These are phyloP conservation scores for Aphanoascus verrucosus DNA, from an alignment of 2,329 filamentous ascomycete genomes.

Conservation along the genomic window DNA sequence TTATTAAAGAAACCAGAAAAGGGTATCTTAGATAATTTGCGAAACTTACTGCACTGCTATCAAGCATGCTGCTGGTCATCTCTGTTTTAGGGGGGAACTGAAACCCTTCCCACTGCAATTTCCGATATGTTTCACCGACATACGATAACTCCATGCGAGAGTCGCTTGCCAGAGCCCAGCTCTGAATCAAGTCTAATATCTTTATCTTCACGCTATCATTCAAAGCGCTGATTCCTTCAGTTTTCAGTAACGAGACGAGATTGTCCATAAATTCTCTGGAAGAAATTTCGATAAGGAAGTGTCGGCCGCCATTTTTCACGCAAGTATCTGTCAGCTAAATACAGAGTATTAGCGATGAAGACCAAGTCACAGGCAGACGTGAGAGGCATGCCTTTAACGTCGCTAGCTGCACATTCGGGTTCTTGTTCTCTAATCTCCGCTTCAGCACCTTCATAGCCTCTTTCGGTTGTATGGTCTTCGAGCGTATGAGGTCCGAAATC, in stretches of 20 bases:
- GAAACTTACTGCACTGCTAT: constrained; percentile 75
- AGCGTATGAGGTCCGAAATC: constrained; percentile 94
- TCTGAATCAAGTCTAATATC: constrained; percentile 87
- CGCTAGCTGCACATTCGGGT: constrained; percentile 91
- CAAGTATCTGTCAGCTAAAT: constrained; percentile 84
- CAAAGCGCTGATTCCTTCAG: constrained; percentile 59
- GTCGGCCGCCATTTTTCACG: constrained; percentile 92
- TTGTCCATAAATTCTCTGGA: constrained; percentile 99
- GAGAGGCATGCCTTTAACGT: constrained; percentile 63
- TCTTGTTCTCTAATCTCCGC: constrained; percentile 88
- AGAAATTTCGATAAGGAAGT: constrained; percentile 91
- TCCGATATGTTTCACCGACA: constrained; percentile 76
- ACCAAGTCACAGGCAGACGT: constrained; percentile 15
- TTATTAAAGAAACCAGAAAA: constrained; percentile 8
- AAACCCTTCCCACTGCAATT: constrained; percentile 73
- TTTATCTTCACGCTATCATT: constrained; percentile 80
- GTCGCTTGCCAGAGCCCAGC: constrained; percentile 83
- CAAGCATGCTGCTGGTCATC: constrained; percentile 93
- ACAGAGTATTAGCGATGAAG: constrained; percentile 2
- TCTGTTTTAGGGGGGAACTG: constrained; percentile 77
- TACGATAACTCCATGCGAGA: constrained; percentile 73
- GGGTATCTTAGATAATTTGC: not conserved
- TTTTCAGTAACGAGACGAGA: constrained; percentile 76
- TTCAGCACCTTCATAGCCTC: constrained; percentile 97
- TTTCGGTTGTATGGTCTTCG: constrained; percentile 92